phyloP scores from a whole-genome alignment of 345 rosid species.

The Salix suchowensis region DNA sequence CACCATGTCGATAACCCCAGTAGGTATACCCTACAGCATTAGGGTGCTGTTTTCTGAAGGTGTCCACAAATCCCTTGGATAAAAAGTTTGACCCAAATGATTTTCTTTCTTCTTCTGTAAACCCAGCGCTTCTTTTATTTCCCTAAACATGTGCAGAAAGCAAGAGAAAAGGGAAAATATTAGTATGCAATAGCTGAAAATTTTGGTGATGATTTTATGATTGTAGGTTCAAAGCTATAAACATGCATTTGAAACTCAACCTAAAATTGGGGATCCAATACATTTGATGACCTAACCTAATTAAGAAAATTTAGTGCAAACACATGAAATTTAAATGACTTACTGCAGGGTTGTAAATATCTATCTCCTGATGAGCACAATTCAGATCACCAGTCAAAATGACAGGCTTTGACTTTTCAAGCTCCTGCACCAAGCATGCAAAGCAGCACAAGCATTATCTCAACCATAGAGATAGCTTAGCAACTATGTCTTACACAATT shows the following conservation, averaged over 20 bases:
- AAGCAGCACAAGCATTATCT: neutral
- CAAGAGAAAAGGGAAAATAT: neutral
- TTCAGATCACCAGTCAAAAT: constrained; percentile 92
- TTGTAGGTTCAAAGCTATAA: neutral
- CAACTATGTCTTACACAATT: neutral
- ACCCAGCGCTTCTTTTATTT: constrained; percentile 91
- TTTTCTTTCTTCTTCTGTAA: constrained; percentile 77
- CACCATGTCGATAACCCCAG: constrained; percentile 89
- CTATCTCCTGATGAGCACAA: constrained; percentile 95
- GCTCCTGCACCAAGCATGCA: constrained; percentile 47
- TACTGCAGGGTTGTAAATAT: constrained; percentile 78
- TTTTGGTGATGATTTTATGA: neutral
- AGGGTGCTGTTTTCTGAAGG: constrained; percentile 83
- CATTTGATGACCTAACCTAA: no score
- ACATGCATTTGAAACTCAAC: neutral
- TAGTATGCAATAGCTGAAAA: neutral
- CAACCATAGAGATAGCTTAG: neutral
- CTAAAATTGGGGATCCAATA: neutral
- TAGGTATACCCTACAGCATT: constrained; percentile 85
- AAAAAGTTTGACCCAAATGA: constrained; percentile 71
- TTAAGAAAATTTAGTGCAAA: neutral
- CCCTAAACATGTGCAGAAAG: constrained; percentile 43
- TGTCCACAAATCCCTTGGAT: constrained; percentile 80
- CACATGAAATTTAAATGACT: constrained; percentile 17
- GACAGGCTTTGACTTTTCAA: constrained; percentile 92